phyloP scores from a whole-genome alignment of 2,329 filamentous ascomycete species.

The Aspergillus tubingensis region DNA sequence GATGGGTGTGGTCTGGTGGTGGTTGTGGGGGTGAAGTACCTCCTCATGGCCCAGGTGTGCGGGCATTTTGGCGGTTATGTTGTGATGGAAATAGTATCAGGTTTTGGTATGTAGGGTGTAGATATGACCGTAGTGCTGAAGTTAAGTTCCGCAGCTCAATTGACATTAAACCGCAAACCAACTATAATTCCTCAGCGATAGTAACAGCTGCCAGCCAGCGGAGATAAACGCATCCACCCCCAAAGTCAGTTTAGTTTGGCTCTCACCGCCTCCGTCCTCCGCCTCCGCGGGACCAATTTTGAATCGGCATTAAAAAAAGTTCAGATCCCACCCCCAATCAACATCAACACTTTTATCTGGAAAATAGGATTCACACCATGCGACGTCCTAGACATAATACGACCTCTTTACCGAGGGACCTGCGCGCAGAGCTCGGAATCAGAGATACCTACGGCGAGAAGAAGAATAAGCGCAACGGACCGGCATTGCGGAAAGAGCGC shows the following conservation, averaged over 20 bases:
- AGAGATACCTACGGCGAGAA: conserved; percentile 38
- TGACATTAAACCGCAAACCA: too few species aligned
- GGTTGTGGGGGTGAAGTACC: conserved; percentile 29
- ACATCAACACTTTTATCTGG: neutral
- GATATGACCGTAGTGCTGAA: neutral
- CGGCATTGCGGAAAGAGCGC: conserved; percentile 60
- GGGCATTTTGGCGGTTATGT: conserved; percentile 27
- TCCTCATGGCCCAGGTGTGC: conserved; percentile 45
- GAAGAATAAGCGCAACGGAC: conserved; percentile 32
- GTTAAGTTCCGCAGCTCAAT: too few species aligned
- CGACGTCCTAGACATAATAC: conserved; percentile 42
- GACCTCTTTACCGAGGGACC: conserved; percentile 42
- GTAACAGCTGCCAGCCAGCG: too few species aligned
- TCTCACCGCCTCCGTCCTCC: conserved; percentile 24
- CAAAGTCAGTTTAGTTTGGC: conserved; percentile 7
- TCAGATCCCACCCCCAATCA: neutral
- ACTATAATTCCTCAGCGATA: too few species aligned
- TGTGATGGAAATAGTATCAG: neutral
- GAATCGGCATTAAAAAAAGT: conserved; percentile 28
- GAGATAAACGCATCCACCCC: too few species aligned
- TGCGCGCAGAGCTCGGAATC: conserved; percentile 45
- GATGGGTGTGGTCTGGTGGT: too few species aligned
- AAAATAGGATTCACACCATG: conserved; percentile 26
- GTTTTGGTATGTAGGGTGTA: neutral
- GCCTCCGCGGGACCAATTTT: conserved; percentile 26